Evolutionary conservation across 805 yeast species (phyloP).

Genomic region (Saccharomyces cerevisiae): DNA sequence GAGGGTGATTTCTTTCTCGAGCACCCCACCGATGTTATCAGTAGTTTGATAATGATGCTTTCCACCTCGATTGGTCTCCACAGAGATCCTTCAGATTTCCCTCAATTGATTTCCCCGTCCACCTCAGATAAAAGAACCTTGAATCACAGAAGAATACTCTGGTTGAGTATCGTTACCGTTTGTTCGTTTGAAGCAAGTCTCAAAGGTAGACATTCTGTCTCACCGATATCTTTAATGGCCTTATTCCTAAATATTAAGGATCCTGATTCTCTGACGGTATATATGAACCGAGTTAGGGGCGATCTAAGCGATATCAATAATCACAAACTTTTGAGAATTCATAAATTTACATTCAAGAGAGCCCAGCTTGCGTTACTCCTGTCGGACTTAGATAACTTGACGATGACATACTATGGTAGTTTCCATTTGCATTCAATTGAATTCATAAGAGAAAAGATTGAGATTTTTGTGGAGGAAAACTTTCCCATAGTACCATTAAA

Average conservation of each 20-base stretch:
- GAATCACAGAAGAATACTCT: slow-evolving; percentile 26
- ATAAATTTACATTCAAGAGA: slow-evolving; percentile 20
- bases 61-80: slow-evolving; percentile 29
- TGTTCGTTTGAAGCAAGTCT: slow-evolving; percentile 24
- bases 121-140: slow-evolving; percentile 15
- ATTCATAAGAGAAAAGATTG: slow-evolving; percentile 14
- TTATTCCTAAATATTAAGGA: slow-evolving; percentile 15
- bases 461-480: slow-evolving; percentile 16
- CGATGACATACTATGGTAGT: slow-evolving; percentile 18
- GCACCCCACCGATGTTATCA: slow-evolving; percentile 29
- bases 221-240: slow-evolving; percentile 8
- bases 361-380: slow-evolving; percentile 19
- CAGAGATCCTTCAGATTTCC: slow-evolving; percentile 27
- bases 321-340: slow-evolving; percentile 10
- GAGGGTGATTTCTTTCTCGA: slow-evolving; percentile 29
- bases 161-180: slow-evolving; percentile 23
- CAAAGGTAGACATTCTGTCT: slow-evolving; percentile 25
- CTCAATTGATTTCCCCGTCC: slow-evolving; percentile 11
- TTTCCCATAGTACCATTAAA: slow-evolving; percentile 9
- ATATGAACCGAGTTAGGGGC: slow-evolving; percentile 15
- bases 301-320: slow-evolving; percentile 12
- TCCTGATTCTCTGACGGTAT: slow-evolving; percentile 12
- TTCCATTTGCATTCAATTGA: slow-evolving; percentile 18
- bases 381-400: slow-evolving; percentile 22
- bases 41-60: slow-evolving; percentile 24